Base-by-base conservation (phyloP, 1,139 yeast species). In the Pichia norvegensis region DNA sequence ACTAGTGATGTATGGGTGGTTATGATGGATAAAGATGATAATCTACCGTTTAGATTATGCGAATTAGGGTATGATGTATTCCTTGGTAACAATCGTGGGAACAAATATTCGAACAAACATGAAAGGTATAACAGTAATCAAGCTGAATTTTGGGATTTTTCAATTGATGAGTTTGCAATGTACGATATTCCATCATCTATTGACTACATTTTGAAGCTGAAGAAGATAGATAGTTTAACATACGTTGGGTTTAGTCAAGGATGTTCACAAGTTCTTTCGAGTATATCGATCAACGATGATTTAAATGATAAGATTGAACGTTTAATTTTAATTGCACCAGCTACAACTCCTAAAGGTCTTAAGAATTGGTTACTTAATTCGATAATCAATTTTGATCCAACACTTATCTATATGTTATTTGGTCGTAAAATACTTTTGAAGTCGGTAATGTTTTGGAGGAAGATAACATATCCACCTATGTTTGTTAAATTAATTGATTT, bases 181-280 rank as follows among this genome's bases (percentile, higher is more conserved):
- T 83, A 74, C 58, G 96, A 87, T 60, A 85, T 87, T 38, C 95
- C 95, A 2, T 78, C 81, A 54, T 72, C 83, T 6, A 72, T 87
- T 14, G 75, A 76, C 53, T 84, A 85, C 61, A 76, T 87, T 35
- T 59, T 81, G 41, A 58, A 66, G 19, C 65, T 69, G 43, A 74
- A 83, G 4, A 55, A 61, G 11, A 66, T 65, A 36, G 52, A 58
- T 22, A 60, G 69, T 19, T 65, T 87, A 40, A 75, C 79, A 1
- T 87, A 86, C 59, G 73, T 88, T 55, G 97, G 96, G 1, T 88
- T 88, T 60, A 79, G 88, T 42, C 97, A 88, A 63, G 97, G 97
- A 8, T 81, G 94, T 1, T 95, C 96, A 1, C 96, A 88, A 63
- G 86, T 87, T 36, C 83, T 88, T 64, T 95, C 95, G 1, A 73